phyloP scores from a whole-genome alignment of 2,329 filamentous ascomycete species.

The Torrubiella hemipterigena region DNA sequence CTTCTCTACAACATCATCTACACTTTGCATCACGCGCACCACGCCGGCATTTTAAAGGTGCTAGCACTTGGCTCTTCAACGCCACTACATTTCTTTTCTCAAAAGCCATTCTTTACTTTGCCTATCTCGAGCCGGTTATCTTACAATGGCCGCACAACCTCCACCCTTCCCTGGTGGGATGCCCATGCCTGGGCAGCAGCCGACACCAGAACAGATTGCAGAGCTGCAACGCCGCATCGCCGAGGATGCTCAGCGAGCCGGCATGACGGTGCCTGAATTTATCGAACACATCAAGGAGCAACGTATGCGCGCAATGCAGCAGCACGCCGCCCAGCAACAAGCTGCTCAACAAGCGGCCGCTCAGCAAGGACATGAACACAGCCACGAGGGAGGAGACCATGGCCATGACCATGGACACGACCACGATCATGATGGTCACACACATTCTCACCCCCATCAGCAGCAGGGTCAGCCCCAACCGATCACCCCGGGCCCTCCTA shows the following conservation, averaged over 20 bases:
- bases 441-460: slow-evolving; percentile 20
- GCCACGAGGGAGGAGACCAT: too few species aligned
- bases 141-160: slow-evolving; percentile 7
- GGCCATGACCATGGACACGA: slow-evolving; percentile 15
- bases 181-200: slow-evolving; percentile 33
- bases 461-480: slow-evolving; percentile 47
- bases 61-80: too few species aligned
- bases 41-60: too few species aligned
- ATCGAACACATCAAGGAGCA: slow-evolving; percentile 56
- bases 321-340: slow-evolving; percentile 24
- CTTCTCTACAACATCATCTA: background rate
- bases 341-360: slow-evolving; percentile 14
- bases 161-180: slow-evolving; percentile 12
- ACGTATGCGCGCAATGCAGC: slow-evolving; percentile 34
- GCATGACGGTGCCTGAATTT: slow-evolving; percentile 78
- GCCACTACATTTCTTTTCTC: too few species aligned
- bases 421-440: slow-evolving; percentile 14
- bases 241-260: slow-evolving; percentile 70
- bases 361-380: slow-evolving; percentile 15
- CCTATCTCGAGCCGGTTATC: background rate
- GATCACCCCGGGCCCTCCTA: slow-evolving; percentile 68
- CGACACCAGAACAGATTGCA: slow-evolving; percentile 74
- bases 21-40: background rate
- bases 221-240: slow-evolving; percentile 75
- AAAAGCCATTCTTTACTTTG: background rate